These are phyloP conservation scores for Fusarium torreyae DNA, from an alignment of 2,329 filamentous ascomycete species.

Conservation along the genomic window DNA sequence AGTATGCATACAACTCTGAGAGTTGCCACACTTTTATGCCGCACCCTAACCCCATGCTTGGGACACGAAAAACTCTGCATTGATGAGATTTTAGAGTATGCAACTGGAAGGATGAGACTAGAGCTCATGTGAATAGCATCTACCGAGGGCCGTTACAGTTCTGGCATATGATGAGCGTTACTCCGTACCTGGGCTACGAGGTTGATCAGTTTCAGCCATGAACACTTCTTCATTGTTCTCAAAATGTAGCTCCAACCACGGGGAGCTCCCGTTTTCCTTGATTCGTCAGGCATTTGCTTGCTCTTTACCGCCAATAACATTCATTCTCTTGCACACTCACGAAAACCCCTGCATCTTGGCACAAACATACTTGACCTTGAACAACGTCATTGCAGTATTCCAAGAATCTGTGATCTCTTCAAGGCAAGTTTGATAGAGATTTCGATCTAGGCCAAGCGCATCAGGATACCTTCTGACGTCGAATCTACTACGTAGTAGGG, in stretches of 20 bases:
- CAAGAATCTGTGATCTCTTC: not conserved
- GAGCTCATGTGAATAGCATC: no score
- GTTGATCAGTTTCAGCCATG: not conserved
- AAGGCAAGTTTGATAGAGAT: not conserved
- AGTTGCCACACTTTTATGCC: constrained; percentile 11
- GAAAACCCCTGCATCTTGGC: constrained; percentile 20
- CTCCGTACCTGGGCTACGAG: not conserved
- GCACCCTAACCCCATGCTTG: not conserved
- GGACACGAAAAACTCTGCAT: constrained; percentile 11
- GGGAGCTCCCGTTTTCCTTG: constrained; percentile 11
- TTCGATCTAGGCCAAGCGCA: no score
- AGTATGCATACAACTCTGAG: constrained; percentile 14
- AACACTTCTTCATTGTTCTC: not conserved
- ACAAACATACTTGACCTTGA: not conserved
- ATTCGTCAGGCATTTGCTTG: not conserved
- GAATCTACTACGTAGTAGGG: not conserved
- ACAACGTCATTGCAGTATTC: constrained; percentile 26
- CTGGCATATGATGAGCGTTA: constrained; percentile 18
- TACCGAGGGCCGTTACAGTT: not conserved
- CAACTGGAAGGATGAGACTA: not conserved
- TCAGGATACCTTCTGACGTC: constrained; percentile 7
- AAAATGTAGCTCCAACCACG: not conserved
- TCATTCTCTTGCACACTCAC: not conserved
- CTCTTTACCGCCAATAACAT: constrained; percentile 22
- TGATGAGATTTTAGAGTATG: not conserved